Evolutionary conservation across 306 rosid species (phyloP), one percentile per base, ranked within the genome.

Genomic region (Boehmeria nivea): DNA sequence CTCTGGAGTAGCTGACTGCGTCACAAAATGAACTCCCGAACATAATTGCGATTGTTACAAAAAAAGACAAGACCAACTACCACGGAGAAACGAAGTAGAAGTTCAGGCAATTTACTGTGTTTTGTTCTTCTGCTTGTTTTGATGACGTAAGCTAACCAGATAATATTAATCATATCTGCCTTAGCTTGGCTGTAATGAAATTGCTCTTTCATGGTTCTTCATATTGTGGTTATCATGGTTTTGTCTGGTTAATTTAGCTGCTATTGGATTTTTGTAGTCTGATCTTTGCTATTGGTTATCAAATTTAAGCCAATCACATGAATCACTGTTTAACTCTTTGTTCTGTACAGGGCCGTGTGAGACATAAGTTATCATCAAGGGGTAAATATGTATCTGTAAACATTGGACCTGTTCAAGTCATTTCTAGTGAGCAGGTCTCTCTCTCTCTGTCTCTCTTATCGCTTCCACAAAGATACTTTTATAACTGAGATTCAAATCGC

Each of bases 361-460:
- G 67, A 82, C 99, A 78, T 60, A 93, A 93, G 70, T 25, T 87
- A 54, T 93, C 96, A 52, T 62, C 95, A 12, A 70, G 88, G 67
- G 95, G 96, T 43, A 93, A 91, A 76, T 87, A 93, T 62, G 81
- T 87, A 5, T 93, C 99, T 16, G 99, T 91, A 54, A 91, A 91
- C 85, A 87, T 93, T 46, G 96, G 99, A 48, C 99, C 99, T 6
- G 74, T 91, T 64, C 86, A 79, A 75, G 96, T 93, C 63, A 63
- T 85, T 70, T 93, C 99, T 16, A 93, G 96, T 46, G 96, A 87
- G 78, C 99, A 93, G 99, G 99, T 93, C n/a, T 60, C 42, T 61
- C 60, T 71, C 51, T 63, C 43, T 51, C 60, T 31, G 28, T 34
- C 54, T 39, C 66, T 56, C 63, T 28, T 37, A 10, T 40, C 8